These are phyloP conservation scores for Sporothrix curviconia DNA, from an alignment of 2,329 filamentous ascomycete genomes.

Conservation along the genomic window DNA sequence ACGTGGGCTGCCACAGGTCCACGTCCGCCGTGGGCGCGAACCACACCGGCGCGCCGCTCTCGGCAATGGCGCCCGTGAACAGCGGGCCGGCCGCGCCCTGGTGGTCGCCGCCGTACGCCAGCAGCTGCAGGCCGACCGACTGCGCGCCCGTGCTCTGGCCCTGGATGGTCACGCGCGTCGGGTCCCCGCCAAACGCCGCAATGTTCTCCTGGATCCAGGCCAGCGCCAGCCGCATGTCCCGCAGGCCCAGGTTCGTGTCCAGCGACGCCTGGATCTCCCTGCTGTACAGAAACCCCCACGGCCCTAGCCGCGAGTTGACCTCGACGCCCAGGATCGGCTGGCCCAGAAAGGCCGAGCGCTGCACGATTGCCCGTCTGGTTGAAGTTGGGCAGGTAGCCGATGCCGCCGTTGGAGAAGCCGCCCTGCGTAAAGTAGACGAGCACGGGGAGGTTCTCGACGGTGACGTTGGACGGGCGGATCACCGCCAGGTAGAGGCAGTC, in stretches of 20 bases:
- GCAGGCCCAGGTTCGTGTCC: slow-evolving; percentile 41
- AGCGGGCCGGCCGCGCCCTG: too few relatives aligned
- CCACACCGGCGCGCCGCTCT: slow-evolving; percentile 30
- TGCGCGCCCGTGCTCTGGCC: slow-evolving; percentile 44
- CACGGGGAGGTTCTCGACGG: not conserved
- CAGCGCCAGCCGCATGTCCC: slow-evolving; percentile 37
- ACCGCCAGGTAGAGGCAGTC: slow-evolving; percentile 48
- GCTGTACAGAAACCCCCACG: slow-evolving; percentile 33
- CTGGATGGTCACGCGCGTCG: slow-evolving; percentile 15
- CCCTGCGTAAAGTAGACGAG: not conserved
- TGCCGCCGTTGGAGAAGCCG: slow-evolving; percentile 43
- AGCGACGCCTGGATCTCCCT: slow-evolving; percentile 44
- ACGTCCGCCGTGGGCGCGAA: not conserved
- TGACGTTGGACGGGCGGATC: slow-evolving; percentile 34
- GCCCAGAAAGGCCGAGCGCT: slow-evolving; percentile 34
- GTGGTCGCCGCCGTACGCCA: slow-evolving; percentile 37
- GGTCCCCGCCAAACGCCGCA: too few relatives aligned
- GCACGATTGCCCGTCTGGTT: slow-evolving; percentile 54
- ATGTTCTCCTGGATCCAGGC: slow-evolving; percentile 21
- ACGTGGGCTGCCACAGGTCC: slow-evolving; percentile 23
- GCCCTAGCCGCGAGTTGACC: slow-evolving; percentile 49
- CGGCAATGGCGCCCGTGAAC: slow-evolving; percentile 47
- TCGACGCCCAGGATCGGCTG: slow-evolving; percentile 40
- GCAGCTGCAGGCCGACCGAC: slow-evolving; percentile 26
- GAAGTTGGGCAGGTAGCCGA: slow-evolving; percentile 47